These are phyloP conservation scores for Tulasnella sp. DNA, from an alignment of 768 basidiomycete species.

Conservation along the genomic window DNA sequence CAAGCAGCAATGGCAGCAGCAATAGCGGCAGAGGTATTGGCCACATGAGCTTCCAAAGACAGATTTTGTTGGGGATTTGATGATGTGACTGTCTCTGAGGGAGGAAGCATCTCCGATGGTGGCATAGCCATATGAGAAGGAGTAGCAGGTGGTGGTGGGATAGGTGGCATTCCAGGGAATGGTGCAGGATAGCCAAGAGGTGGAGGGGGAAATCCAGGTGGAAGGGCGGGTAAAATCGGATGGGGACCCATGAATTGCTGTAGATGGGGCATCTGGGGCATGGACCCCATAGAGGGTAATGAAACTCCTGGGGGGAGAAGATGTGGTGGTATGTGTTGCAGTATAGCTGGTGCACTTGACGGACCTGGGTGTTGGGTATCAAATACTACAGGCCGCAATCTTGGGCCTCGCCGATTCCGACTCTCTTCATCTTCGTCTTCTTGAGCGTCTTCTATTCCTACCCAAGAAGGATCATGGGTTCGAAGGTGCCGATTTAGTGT, in stretches of 20 bases:
- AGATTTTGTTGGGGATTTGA: constrained; percentile 9
- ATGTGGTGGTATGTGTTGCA: background rate
- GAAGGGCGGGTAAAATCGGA: too few species aligned
- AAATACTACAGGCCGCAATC: background rate
- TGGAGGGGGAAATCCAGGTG: constrained; percentile 1
- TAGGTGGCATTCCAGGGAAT: background rate
- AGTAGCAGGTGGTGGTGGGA: constrained; percentile 1
- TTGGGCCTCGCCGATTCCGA: background rate
- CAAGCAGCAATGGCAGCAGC: constrained; percentile 69
- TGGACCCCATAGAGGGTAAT: background rate
- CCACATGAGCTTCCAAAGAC: constrained; percentile 46
- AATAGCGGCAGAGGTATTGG: constrained; percentile 68
- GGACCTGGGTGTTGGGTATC: background rate
- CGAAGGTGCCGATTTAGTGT: constrained; percentile 80
- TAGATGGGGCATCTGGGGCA: too few species aligned
- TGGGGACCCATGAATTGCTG: too few species aligned
- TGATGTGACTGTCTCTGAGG: background rate
- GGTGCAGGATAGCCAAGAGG: constrained; percentile 5
- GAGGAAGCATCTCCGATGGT: background rate
- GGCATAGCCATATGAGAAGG: background rate
- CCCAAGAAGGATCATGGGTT: constrained; percentile 74
- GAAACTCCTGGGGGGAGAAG: constrained; percentile 1
- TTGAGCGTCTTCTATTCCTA: background rate
- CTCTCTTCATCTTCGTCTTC: constrained; percentile 3
- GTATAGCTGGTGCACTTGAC: background rate